Evolutionary conservation across 2,329 filamentous ascomycete species (phyloP), one percentile per base, ranked within the genome.

Genomic region (Huntiella moniliformis): DNA sequence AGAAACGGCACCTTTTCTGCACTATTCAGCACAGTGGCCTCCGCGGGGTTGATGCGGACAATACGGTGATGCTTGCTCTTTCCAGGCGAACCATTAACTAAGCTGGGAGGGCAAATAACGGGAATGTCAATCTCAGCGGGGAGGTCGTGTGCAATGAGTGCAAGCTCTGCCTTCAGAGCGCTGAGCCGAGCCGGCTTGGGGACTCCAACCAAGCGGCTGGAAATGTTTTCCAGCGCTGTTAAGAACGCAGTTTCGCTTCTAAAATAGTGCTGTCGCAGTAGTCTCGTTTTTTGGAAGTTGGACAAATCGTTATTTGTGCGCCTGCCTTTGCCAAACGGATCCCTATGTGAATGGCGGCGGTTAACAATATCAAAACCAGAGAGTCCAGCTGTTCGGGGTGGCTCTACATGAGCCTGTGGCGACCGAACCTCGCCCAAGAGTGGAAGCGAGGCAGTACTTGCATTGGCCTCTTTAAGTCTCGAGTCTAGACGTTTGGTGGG

Each of bases 1-100:
- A 91, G 61, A 60, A 86, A 91, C 1, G 83, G 83, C 38, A 91
- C 83, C 57, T 86, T 82, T 58, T 91, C 82, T 4, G 83, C 83
- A 57, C 83, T 91, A 60, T 91, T 91, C 44, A 91, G 63, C 46
- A 87, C 84, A 1, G 83, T 88, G 4, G 83, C 79, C 60, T 91
- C 83, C 1, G 82, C 81, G 5, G 83, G 84, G 55, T 87, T 91
- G 42, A 91, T 68, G 34, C 83, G 74, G 39, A 91, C 82, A 49
- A 91, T 85, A 33, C 83, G 75, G 56, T 91, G 83, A 58, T 91
- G 84, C 46, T 73, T 74, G 56, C 82, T 87, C 56, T 75, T 77
- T 18, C 79, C 74, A 2, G 82, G 74, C n/a, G 74, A 71, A 16
- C 83, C 81, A 59, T 83, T 73, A 8, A 80, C 70, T 42, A 88